phyloP scores from a whole-genome alignment of 768 basidiomycete genomes.

The Lyophyllum decastes region DNA sequence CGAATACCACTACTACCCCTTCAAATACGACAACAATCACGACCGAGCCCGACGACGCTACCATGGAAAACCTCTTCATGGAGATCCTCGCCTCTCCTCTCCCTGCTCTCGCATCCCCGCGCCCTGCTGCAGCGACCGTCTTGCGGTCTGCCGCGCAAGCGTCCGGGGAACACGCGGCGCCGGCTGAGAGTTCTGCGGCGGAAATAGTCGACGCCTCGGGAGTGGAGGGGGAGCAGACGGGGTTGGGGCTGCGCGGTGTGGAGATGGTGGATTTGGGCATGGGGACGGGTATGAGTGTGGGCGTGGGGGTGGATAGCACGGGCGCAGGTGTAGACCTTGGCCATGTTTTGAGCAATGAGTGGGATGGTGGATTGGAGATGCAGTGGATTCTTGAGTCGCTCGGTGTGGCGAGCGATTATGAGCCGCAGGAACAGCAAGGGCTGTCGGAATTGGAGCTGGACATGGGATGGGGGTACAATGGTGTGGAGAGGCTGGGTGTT shows the following conservation, averaged over 20 bases:
- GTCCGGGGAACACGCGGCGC: conserved; percentile 2
- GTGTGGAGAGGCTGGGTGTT: conserved; percentile 7
- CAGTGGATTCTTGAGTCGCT: conserved; percentile 20
- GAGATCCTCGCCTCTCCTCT: conserved; percentile 66
- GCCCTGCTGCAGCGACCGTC: conserved; percentile 20
- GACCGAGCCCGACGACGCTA: conserved; percentile 49
- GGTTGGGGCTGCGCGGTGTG: conserved; percentile 1
- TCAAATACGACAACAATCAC: not conserved
- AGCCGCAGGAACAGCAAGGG: conserved; percentile 3
- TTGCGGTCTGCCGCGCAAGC: conserved; percentile 15
- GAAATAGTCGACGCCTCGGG: conserved; percentile 5
- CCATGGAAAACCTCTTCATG: conserved; percentile 69
- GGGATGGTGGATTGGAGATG: conserved; percentile 19
- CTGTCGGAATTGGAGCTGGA: conserved; percentile 14
- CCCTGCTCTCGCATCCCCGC: conserved; percentile 25
- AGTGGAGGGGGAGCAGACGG: not conserved
- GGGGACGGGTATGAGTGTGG: conserved; percentile 9
- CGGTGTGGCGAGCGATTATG: conserved; percentile 7
- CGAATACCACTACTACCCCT: conserved; percentile 15
- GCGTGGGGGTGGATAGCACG: conserved; percentile 6
- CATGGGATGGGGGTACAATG: conserved; percentile 12
- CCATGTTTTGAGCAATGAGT: not conserved
- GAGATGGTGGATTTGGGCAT: conserved; percentile 5
- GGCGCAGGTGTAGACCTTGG: conserved; percentile 3
- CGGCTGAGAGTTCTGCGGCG: conserved; percentile 7